Percentiles rank a stretch among this genome's conserved stretches.
Evolutionary conservation across 163 green algal species (phyloP).

Genomic region (Scenedesmus sp.): DNA sequence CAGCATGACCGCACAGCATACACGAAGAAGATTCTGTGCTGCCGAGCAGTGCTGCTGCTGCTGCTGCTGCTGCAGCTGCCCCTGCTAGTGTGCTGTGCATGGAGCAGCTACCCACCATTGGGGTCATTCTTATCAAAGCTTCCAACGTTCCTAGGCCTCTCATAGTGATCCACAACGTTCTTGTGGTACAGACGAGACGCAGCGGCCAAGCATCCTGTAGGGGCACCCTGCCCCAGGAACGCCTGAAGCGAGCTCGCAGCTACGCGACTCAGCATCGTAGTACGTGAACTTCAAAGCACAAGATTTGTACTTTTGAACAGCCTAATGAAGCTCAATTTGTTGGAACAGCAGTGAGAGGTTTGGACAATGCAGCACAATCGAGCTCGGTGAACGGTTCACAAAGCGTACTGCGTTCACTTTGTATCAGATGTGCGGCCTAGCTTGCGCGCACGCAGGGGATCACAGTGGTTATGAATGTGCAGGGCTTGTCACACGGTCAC

Average conservation of each 20-base stretch:
- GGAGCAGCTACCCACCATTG: conserved; percentile 55
- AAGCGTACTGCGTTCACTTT: background rate
- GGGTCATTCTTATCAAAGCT: conserved; percentile 95
- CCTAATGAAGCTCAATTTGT: background rate
- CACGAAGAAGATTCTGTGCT: background rate
- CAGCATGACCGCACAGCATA: background rate
- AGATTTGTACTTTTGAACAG: background rate
- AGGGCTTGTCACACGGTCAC: background rate
- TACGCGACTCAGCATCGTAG: conserved; percentile 10
- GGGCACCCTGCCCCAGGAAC: background rate
- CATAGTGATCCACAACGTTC: conserved; percentile 99
- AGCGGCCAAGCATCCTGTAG: background rate
- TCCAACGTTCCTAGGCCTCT: conserved; percentile 97
- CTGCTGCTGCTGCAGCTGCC: conserved; percentile 14
- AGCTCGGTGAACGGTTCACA: background rate
- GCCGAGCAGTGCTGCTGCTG: background rate
- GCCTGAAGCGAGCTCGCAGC: background rate
- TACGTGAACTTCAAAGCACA: background rate
- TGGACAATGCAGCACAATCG: background rate
- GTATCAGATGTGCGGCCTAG: background rate
- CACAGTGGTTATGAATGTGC: background rate
- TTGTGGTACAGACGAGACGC: conserved; percentile 81
- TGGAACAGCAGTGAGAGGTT: background rate
- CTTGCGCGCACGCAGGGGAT: background rate
- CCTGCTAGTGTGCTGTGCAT: background rate